phyloP scores from a whole-genome alignment of 2,329 filamentous ascomycete genomes.

The Monosporascus sp. region DNA sequence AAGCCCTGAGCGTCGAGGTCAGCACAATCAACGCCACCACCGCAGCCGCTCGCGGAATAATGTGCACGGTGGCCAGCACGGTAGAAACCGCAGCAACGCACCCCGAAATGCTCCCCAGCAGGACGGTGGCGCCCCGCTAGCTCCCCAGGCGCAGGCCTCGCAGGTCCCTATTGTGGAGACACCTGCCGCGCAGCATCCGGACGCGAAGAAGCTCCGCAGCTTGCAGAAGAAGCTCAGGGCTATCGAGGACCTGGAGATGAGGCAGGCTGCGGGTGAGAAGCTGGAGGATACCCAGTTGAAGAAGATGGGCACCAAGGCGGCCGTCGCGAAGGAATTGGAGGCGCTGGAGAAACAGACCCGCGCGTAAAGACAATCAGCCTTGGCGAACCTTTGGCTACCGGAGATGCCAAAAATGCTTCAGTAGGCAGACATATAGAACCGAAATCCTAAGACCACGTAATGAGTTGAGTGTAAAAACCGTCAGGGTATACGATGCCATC shows the following conservation, averaged over 20 bases:
- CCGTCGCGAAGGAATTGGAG: conserved; percentile 79
- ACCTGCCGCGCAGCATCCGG: conserved; percentile 54
- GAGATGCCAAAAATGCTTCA: too few relatives aligned
- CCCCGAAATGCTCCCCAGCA: conserved; percentile 32
- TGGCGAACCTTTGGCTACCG: too few relatives aligned
- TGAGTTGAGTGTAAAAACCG: too few relatives aligned
- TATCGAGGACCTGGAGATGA: conserved; percentile 97
- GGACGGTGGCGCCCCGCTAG: conserved; percentile 19
- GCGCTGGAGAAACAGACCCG: conserved; percentile 39
- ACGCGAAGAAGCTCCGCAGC: conserved; percentile 90
- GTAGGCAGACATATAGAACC: too few relatives aligned
- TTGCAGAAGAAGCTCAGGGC: conserved; percentile 96
- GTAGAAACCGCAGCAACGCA: conserved; percentile 46
- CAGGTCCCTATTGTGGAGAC: conserved; percentile 42
- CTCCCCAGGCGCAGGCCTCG: conserved; percentile 25
- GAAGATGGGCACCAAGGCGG: conserved; percentile 88
- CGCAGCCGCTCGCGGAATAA: conserved; percentile 50
- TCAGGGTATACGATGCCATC: too few relatives aligned
- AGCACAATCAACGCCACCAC: conserved; percentile 45
- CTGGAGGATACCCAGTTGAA: conserved; percentile 97
- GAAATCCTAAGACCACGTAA: too few relatives aligned
- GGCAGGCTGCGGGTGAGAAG: conserved; percentile 89
- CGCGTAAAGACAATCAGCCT: not conserved
- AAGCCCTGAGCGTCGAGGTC: conserved; percentile 62
- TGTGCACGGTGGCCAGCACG: conserved; percentile 36